Evolutionary conservation across 2,329 filamentous ascomycete genomes (phyloP).

Genomic region (Paradendryphiella salina): DNA sequence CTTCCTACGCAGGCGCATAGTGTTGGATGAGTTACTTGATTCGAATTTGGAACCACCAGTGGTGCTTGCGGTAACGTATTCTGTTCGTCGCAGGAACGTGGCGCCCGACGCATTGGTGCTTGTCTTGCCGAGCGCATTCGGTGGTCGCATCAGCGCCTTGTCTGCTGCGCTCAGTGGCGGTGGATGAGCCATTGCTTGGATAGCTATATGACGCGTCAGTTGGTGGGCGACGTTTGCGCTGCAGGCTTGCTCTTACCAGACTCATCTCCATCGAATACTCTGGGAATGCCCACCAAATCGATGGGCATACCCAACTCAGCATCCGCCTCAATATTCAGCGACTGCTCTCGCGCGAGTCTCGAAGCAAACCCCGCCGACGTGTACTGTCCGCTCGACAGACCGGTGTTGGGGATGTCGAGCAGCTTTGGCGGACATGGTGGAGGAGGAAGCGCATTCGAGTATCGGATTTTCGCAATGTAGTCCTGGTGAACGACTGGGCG

Average conservation of each 20-base stretch:
- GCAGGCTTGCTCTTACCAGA: conserved; percentile 64
- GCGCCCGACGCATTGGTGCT: conserved; percentile 76
- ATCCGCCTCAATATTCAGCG: conserved; percentile 94
- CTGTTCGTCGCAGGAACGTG: conserved; percentile 92
- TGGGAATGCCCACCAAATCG: conserved; percentile 91
- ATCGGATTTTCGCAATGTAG: conserved; percentile 94
- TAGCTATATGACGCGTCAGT: conserved; percentile 60
- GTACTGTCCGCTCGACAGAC: conserved; percentile 82
- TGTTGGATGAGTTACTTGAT: conserved; percentile 55
- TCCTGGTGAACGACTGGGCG: conserved; percentile 73
- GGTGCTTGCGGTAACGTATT: conserved; percentile 75
- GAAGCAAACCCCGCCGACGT: conserved; percentile 89
- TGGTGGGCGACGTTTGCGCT: conserved; percentile 14
- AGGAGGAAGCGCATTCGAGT: conserved; percentile 92
- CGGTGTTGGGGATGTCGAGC: conserved; percentile 93
- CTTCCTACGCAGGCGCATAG: conserved; percentile 47
- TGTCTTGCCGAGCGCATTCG: conserved; percentile 82
- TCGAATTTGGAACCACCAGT: conserved; percentile 52
- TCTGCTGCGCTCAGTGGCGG: conserved; percentile 81
- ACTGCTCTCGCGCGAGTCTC: conserved; percentile 84
- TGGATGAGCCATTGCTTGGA: conserved; percentile 73
- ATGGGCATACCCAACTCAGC: conserved; percentile 97
- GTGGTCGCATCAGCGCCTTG: conserved; percentile 77
- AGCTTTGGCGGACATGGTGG: conserved; percentile 95
- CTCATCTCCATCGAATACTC: conserved; percentile 93